These are phyloP conservation scores for Thalassiosira exigua DNA, from an alignment of 352 stramenopile species.

Conservation along the genomic window DNA sequence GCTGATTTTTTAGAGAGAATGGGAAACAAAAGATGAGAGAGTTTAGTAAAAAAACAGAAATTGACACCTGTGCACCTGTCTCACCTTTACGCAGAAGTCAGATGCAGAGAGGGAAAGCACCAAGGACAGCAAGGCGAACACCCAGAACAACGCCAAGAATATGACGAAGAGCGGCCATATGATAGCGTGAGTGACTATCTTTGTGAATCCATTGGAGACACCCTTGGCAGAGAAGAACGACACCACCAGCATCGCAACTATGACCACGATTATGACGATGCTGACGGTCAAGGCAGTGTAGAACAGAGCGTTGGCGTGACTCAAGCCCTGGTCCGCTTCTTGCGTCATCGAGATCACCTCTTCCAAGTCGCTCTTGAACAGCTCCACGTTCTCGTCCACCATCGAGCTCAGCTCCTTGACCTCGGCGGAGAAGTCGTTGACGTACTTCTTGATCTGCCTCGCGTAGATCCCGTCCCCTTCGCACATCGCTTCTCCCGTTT, in stretches of 20 bases:
- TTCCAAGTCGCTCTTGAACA: background rate
- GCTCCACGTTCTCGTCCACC: background rate
- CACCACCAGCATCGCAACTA: conserved; percentile 36
- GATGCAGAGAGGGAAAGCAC: conserved; percentile 31
- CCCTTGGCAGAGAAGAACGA: conserved; percentile 26
- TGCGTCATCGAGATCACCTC: conserved; percentile 22
- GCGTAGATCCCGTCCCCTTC: background rate
- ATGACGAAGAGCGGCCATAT: conserved; percentile 56
- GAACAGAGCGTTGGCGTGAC: conserved; percentile 37
- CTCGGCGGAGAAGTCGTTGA: background rate
- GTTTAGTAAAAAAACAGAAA: too few species aligned
- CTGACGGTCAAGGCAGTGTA: conserved; percentile 41
- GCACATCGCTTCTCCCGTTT: background rate
- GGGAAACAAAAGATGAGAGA: too few species aligned
- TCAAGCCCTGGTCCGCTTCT: conserved; percentile 26
- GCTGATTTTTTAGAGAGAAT: too few species aligned
- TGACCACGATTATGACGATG: conserved; percentile 29
- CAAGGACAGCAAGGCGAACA: conserved; percentile 43
- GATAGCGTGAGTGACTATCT: conserved; percentile 10
- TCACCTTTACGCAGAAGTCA: conserved; percentile 52
- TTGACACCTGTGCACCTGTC: too few species aligned
- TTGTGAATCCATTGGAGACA: conserved; percentile 34
- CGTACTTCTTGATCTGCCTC: background rate
- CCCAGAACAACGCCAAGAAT: conserved; percentile 41
- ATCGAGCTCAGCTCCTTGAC: background rate